Base-by-base conservation (phyloP, 768 basidiomycete species). In the Phanerodontia chrysosporium region DNA sequence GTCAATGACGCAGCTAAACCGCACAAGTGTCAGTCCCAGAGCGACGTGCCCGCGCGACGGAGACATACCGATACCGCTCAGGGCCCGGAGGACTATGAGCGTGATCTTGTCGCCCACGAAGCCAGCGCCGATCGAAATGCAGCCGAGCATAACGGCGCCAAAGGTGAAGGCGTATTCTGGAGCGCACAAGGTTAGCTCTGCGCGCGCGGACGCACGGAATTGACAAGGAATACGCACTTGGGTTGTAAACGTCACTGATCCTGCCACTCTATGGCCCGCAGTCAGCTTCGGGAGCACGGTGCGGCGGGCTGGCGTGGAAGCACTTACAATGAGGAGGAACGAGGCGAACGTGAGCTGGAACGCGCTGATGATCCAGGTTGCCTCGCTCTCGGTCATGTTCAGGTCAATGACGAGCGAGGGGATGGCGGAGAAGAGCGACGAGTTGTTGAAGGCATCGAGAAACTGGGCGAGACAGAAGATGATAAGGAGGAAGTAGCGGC, bases 1-100 rank as follows among this genome's bases (percentile, higher is more conserved):
- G 74, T 81, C 64, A 79, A 63, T 1, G 79, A 72, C 4, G 75
- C 81, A 9, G 71, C 75, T 67, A 63, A 13, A 45, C 22, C 14
- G 39, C 39, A 13, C 2, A 49, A 9, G 27, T 4, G 9, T 29
- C 24, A 18, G 13, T 14, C 18, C 5, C 6, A 24, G 46, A 13
- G 13, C 32, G 6, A 13, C 32, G 13, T 35, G 32, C 13, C 6
- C 10, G 18, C 4, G 32, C 52, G 22, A 36, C 16, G 28, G n/a
- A 13, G 8, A 51, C 64, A 22, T 54, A 67, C 67, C 65, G 9
- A 74, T 67, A 18, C 72, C 72, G 36, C 66, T 64, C 35, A 73
- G 59, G 16, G 72, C 71, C 25, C 72, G 71, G 2, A 73, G 64
- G 35, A 73, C 65, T 16, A 73, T 67, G 58, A 72, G 62, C 39